phyloP scores from a whole-genome alignment of 2,329 filamentous ascomycete species.

The Xylaria arbuscula region DNA sequence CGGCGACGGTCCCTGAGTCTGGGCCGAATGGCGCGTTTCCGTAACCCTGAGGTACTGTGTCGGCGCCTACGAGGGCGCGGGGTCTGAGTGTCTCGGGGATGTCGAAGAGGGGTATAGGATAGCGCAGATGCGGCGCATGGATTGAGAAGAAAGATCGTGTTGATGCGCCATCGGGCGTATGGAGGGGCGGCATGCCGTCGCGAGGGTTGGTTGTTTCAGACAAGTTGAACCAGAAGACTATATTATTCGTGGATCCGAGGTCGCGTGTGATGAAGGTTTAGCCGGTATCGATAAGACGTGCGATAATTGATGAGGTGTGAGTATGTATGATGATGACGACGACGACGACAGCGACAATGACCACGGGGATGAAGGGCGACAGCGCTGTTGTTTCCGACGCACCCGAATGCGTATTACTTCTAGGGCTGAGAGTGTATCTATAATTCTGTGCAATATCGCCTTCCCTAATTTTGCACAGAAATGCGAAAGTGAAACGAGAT shows the following conservation, averaged over 20 bases:
- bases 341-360: not conserved
- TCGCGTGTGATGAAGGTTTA: conserved; percentile 1
- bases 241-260: conserved; percentile 11
- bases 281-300: not conserved
- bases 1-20: conserved; percentile 51
- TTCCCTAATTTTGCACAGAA: not conserved
- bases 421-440: not conserved
- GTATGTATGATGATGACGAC: not conserved
- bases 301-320: not conserved
- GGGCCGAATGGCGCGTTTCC: conserved; percentile 58
- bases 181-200: conserved; percentile 39
- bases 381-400: not conserved
- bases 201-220: conserved; percentile 11
- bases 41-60: conserved; percentile 54
- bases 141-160: conserved; percentile 34
- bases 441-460: not conserved
- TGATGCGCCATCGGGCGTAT: conserved; percentile 32
- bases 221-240: not conserved
- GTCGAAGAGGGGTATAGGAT: conserved; percentile 29
- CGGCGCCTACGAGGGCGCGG: conserved; percentile 46
- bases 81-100: conserved; percentile 31
- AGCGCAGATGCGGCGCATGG: conserved; percentile 29
- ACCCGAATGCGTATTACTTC: conserved; percentile 7
- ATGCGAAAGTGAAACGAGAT: not conserved
- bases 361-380: not conserved